Percentiles rank a stretch among this genome's conserved stretches.
Conservation (phyloP, 768 basidiomycete species). For the Udeniomyces megalosporus region DNA sequence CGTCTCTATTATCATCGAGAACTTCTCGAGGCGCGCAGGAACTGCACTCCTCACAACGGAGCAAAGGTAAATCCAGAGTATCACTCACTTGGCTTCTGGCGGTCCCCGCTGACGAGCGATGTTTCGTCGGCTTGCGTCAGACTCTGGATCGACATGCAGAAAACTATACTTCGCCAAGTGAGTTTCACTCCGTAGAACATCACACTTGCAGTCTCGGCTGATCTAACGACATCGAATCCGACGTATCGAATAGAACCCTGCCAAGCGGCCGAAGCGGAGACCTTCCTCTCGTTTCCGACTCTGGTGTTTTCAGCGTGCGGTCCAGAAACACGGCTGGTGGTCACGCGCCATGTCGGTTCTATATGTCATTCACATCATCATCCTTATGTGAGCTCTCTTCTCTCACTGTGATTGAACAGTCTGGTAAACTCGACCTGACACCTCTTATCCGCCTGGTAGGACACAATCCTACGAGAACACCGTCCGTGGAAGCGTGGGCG, state of each 20-base stretch:
- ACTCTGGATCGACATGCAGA: constrained; percentile 87
- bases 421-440: not conserved
- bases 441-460: not conserved
- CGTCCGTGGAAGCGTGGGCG: not conserved
- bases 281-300: constrained; percentile 43
- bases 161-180: constrained; percentile 35
- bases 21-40: constrained; percentile 75
- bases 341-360: constrained; percentile 57
- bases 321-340: constrained; percentile 90
- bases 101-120: not conserved
- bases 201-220: not conserved
- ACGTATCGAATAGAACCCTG: constrained; percentile 37
- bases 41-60: constrained; percentile 68
- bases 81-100: not conserved
- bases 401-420: not conserved
- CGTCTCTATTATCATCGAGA: constrained; percentile 64
- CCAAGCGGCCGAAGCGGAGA: constrained; percentile 49
- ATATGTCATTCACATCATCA: constrained; percentile 64
- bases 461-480: constrained; percentile 18
- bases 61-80: constrained; percentile 34
- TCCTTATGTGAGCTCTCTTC: constrained; percentile 41
- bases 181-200: no score
- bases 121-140: constrained; percentile 19
- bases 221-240: not conserved
- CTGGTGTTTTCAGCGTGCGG: constrained; percentile 87